These are phyloP conservation scores for Spatholobus suberectus DNA, from an alignment of 306 rosid species.

Conservation along the genomic window DNA sequence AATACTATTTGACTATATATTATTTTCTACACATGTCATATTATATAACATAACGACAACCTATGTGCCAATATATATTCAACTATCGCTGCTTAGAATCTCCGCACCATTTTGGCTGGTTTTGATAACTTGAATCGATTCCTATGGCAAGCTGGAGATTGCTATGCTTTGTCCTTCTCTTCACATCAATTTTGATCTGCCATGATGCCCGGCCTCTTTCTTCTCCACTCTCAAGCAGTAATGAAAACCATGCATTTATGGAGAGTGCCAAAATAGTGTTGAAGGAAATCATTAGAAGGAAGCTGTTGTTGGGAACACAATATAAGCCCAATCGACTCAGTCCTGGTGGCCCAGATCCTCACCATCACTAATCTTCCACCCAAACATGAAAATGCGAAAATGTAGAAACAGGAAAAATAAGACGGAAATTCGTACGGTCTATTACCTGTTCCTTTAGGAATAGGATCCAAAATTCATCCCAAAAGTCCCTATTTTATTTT, in stretches of 20 bases:
- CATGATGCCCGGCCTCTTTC: slow-evolving; percentile 40
- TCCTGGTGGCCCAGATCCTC: slow-evolving; percentile 61
- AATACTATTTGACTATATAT: slow-evolving; percentile 36
- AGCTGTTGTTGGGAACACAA: slow-evolving; percentile 37
- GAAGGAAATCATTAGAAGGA: slow-evolving; percentile 50
- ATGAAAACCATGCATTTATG: slow-evolving; percentile 15
- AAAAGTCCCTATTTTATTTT: background rate
- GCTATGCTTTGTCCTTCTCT: slow-evolving; percentile 44
- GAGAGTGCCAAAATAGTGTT: slow-evolving; percentile 43
- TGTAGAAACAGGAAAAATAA: background rate
- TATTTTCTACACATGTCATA: slow-evolving; percentile 29
- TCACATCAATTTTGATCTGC: slow-evolving; percentile 35
- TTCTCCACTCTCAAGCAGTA: background rate
- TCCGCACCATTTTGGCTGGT: slow-evolving; percentile 21
- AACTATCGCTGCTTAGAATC: slow-evolving; percentile 17
- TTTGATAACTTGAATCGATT: background rate
- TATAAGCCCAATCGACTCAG: slow-evolving; percentile 43
- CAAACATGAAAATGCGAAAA: slow-evolving; percentile 1
- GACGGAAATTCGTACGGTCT: background rate
- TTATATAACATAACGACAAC: background rate
- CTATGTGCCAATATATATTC: slow-evolving; percentile 31
- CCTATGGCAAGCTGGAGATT: slow-evolving; percentile 29
- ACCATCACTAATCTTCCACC: slow-evolving; percentile 44
- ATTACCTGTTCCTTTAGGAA: background rate
- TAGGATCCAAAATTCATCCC: slow-evolving; percentile 12